These are phyloP conservation scores for Rhododendron kiyosumense DNA, from an alignment of 148 eudicot species.

Conservation along the genomic window DNA sequence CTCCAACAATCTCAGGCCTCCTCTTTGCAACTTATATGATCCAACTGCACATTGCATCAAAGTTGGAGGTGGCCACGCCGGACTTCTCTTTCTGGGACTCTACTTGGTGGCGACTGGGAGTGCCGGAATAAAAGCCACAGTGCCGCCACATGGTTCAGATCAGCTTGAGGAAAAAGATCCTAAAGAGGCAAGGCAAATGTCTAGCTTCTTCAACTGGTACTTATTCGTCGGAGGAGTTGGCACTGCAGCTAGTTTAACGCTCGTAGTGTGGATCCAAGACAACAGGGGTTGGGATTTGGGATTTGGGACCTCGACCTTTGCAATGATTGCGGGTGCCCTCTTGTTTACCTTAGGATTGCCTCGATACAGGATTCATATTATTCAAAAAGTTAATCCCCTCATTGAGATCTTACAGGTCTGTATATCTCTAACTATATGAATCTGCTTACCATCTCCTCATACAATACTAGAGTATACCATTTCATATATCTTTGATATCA, in stretches of 20 bases:
- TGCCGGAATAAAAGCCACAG: slow-evolving; percentile 34
- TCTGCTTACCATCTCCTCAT: background rate
- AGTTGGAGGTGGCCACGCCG: slow-evolving; percentile 25
- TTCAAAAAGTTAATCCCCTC: slow-evolving; percentile 24
- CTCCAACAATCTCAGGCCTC: slow-evolving; percentile 28
- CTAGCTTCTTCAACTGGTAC: slow-evolving; percentile 46
- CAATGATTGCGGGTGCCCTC: slow-evolving; percentile 23
- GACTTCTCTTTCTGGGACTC: slow-evolving; percentile 20
- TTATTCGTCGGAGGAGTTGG: slow-evolving; percentile 25
- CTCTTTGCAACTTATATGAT: slow-evolving; percentile 28
- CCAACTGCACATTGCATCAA: slow-evolving; percentile 19
- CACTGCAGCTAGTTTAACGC: slow-evolving; percentile 21
- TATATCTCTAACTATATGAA: background rate
- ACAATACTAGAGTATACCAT: too few relatives aligned
- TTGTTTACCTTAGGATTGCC: background rate
- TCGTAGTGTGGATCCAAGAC: slow-evolving; percentile 38
- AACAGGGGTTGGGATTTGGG: slow-evolving; percentile 43
- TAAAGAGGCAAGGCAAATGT: slow-evolving; percentile 22
- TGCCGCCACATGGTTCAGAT: slow-evolving; percentile 48
- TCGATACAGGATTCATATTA: slow-evolving; percentile 25
- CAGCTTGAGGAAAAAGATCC: slow-evolving; percentile 44
- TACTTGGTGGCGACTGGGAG: slow-evolving; percentile 29
- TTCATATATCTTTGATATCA: too few relatives aligned
- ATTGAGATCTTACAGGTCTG: slow-evolving; percentile 40
- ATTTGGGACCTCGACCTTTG: slow-evolving; percentile 20